Base-by-base conservation (phyloP, 2,329 filamentous ascomycete genomes). In the Fusarium annulatum region DNA sequence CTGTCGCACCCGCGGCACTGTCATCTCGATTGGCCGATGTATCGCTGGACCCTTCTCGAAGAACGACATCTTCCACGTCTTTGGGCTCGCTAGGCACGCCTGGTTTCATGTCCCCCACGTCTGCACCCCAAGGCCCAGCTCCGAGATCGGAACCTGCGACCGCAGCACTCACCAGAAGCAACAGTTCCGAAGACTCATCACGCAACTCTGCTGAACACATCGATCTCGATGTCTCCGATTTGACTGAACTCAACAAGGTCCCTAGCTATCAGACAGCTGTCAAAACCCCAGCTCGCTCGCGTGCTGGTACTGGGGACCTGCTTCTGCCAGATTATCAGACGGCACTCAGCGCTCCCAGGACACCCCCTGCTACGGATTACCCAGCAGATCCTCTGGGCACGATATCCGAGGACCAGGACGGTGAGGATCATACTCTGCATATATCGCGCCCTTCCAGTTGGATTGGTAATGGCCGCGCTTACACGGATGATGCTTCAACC, bases 261-360 rank as follows among this genome's bases (percentile, higher is more conserved):
- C 93, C 93, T 2, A 95, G 93, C 64, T 95, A 95, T 80, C 88
- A 88, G 21, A 95, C 93, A 2, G 93, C 93, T 0, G 89, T 94
- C 33, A 89, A 89, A 71, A 89, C 91, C 1, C 89, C 90, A 9
- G 88, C 90, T 21, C 86, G 88, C 57, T 85, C 87, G 39, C 85
- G 85, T 19, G 86, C 84, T 55, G 85, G 85, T 48, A 81, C 86
- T 11, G 85, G 86, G 28, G 85, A 85, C 38, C 80, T 84, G 9
- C 81, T 81, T 18, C 86, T 94, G 10, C 93, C 93, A 1, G 90
- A 93, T 78, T 95, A 95, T 78, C 83, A 87, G 63, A 88, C 91
- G 5, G 91, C 89, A 2, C 82, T 88, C 48, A 89, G 86, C 74
- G 85, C 85, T 34, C 88, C 89, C 10, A 80, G 80, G 26, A 86